Evolutionary conservation across 352 stramenopile genomes (phyloP), one percentile per base, ranked within the genome.

Genomic region (Phytophthora hibernalis): DNA sequence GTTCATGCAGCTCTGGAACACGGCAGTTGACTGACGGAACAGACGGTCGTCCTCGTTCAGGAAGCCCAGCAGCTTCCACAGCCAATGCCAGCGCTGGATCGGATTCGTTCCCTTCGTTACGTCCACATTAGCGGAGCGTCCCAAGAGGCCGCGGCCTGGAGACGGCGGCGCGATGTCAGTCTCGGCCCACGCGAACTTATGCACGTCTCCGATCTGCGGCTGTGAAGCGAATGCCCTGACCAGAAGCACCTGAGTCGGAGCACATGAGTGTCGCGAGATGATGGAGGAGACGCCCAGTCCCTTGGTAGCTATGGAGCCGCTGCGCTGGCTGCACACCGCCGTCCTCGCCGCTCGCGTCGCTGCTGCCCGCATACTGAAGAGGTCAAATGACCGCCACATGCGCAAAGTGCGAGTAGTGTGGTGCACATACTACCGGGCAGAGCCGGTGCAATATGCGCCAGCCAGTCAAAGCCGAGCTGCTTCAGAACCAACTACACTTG

Each of bases 1-100:
- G 65, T 95, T 94, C 60, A 93, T 88, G 54, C 87, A 96, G 71
- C 84, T 95, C 56, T 94, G 83, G 62, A 93, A 89, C 52, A 96
- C 72, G 51, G 83, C 70, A 13, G 78, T 87, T 11, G 90, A 96
- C 47, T 87, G 65, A 24, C 78, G 85, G 55, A 85, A 94, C 53
- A 94, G 70, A 5, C 73, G 83, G 56, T 92, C 82, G 57, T 97
- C 90, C 61, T 94, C 80, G 76, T 95, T 95, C 72, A 93, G 85
- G 68, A 93, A 97, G 28, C 90, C 89, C 42, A 96, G 78, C 44
- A 95, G 53, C 60, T 91, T 89, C 57, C 91, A 74, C 26, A 96
- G 74, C 89, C 89, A 96, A 47, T 89, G 68, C 86, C 86, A 96
- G 45, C 82, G 77, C 61, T 95, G 75, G 22, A 89, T 75, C 30